Conservation (phyloP, 2,329 filamentous ascomycete species). For the Penicillium corylophilum region DNA sequence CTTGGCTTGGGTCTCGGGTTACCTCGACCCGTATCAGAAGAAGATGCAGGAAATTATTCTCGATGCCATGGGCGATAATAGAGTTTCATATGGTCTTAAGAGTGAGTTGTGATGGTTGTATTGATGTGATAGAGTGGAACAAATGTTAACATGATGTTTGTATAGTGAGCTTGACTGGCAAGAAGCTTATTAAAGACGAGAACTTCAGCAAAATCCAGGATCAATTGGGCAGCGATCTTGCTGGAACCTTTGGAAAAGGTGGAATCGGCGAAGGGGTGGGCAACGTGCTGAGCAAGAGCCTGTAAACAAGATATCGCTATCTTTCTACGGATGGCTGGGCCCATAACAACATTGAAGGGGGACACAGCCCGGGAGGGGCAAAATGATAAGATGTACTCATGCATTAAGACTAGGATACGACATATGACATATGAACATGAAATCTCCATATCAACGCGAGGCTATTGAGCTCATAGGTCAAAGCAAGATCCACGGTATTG, state of each 20-base stretch:
- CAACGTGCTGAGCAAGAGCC: constrained; percentile 21
- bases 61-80: constrained; percentile 31
- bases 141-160: not conserved
- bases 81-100: constrained; percentile 27
- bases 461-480: not conserved
- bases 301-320: constrained; percentile 6
- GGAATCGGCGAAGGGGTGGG: constrained; percentile 21
- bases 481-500: not conserved
- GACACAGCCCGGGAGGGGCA: too few species aligned
- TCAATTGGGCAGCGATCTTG: constrained; percentile 22
- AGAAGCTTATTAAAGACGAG: constrained; percentile 25
- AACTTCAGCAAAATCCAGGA: constrained; percentile 28
- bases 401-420: not conserved
- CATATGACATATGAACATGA: not conserved
- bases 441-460: not conserved
- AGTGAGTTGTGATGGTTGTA: constrained; percentile 12
- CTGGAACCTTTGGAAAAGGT: constrained; percentile 24
- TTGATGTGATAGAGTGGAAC: not conserved
- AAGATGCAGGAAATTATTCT: constrained; percentile 29
- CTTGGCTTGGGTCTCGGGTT: constrained; percentile 30
- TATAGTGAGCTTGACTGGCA: constrained; percentile 24
- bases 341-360: not conserved
- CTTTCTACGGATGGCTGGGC: not conserved
- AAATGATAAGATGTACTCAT: not conserved
- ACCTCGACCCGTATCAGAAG: constrained; percentile 31